Evolutionary conservation across 2,329 filamentous ascomycete species (phyloP).

Genomic region (Fusarium goolgardi): DNA sequence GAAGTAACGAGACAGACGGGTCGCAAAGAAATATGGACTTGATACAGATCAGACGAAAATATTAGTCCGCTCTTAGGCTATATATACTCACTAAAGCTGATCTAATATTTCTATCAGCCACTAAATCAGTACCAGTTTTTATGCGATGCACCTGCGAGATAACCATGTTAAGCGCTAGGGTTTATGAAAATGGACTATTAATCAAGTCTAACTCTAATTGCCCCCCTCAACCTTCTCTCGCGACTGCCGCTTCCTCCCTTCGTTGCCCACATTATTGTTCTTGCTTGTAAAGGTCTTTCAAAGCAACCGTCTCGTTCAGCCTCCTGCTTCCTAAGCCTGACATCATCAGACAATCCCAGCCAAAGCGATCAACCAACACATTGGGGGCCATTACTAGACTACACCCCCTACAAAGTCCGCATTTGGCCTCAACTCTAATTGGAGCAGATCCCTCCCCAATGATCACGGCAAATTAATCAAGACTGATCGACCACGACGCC

Average conservation of each 20-base stretch:
- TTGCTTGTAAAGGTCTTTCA: too few species aligned
- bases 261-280: not conserved
- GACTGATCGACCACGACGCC: not conserved
- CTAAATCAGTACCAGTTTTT: too few species aligned
- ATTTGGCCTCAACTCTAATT: not conserved
- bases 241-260: not conserved
- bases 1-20: too few species aligned
- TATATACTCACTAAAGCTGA: too few species aligned
- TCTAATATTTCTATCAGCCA: too few species aligned
- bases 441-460: not conserved
- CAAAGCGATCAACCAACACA: not conserved
- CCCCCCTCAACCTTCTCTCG: not conserved
- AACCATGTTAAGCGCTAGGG: not conserved
- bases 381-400: not conserved
- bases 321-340: not conserved
- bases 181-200: not conserved
- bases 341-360: not conserved
- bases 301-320: too few species aligned
- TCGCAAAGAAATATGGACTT: too few species aligned
- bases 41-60: too few species aligned
- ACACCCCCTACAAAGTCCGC: not conserved
- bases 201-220: not conserved
- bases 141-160: not conserved
- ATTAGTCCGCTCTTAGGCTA: too few species aligned
- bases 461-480: not conserved